Base-by-base conservation (phyloP, 768 basidiomycete species). In the Vishniacozyma victoriae region DNA sequence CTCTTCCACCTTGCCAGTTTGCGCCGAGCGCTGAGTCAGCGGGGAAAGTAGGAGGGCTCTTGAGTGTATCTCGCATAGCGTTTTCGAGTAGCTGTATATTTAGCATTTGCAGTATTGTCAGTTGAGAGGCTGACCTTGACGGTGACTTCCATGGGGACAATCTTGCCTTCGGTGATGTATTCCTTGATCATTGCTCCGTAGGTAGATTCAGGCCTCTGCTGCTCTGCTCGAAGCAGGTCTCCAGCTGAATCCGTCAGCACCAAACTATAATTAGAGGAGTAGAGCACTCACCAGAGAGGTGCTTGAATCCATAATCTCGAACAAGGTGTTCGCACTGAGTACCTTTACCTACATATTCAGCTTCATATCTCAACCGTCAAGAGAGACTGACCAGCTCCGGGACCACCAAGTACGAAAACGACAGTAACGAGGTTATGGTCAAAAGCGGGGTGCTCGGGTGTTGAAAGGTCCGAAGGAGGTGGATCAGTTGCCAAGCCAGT, bases 91-190 rank as follows among this genome's bases (percentile, higher is more conserved):
- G 82, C 74, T 89, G 42, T 20, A 18, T 18, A 9, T 18, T 25
- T 38, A 14, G 13, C 25, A 14, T 27, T 3, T 33, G 12, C 23
- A 39, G 29, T 9, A 33, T 9, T 33, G 29, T n/a, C 9, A 9
- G 29, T 33, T 9, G n/a, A n/a, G 29, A 33, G n/a, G 9, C 29
- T 7, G 23, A 14, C 72, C 65, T 73, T 92, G 72, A 97, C 80
- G 24, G 95, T 99, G 51, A 99, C 86, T 70, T 95, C 85, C 84
- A 87, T 88, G 12, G 95, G 93, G 9, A 97, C 95, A 65, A 99
- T 92, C 52, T 76, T 81, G 39, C 95, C 95, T 73, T 91, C 92
- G 43, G 77, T 80, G 70, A 99, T 97, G 75, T 83, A 86, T 13
- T 79, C 83, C 56, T 80, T 83, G 71, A 97, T 99, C 64, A 97